phyloP scores from a whole-genome alignment of 1,284 basidiomycete species.

The Pseudozyma pruni region DNA sequence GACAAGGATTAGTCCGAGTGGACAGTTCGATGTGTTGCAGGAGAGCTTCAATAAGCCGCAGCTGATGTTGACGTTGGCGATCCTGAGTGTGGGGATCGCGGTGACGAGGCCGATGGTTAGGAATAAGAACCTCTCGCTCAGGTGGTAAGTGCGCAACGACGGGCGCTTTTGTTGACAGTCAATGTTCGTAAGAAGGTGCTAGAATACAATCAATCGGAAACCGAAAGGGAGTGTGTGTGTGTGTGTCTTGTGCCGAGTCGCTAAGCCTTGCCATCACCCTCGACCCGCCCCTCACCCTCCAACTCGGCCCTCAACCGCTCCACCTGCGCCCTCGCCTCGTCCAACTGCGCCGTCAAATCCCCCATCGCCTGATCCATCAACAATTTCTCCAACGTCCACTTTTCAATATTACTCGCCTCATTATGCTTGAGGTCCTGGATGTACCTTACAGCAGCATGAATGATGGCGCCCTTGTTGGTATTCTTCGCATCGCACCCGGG shows the following conservation, averaged over 20 bases:
- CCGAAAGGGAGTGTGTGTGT: background rate
- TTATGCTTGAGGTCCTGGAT: conserved; percentile 90
- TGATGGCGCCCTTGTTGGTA: conserved; percentile 81
- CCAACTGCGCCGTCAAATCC: conserved; percentile 63
- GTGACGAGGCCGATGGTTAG: conserved; percentile 71
- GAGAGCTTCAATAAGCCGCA: conserved; percentile 87
- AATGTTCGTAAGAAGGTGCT: background rate
- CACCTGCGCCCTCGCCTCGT: conserved; percentile 50
- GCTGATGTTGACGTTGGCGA: conserved; percentile 83
- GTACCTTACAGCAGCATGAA: conserved; percentile 83
- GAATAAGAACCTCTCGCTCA: conserved; percentile 21
- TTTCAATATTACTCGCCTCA: conserved; percentile 86
- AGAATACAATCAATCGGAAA: conserved; percentile 1
- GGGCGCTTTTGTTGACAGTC: too few species aligned
- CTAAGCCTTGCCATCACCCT: background rate
- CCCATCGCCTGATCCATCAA: conserved; percentile 81
- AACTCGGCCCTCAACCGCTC: conserved; percentile 57
- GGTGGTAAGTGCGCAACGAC: conserved; percentile 20
- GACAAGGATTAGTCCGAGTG: conserved; percentile 83
- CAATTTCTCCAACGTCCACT: conserved; percentile 90
- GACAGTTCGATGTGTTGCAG: conserved; percentile 86
- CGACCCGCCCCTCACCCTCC: conserved; percentile 5
- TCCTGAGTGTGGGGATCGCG: conserved; percentile 78
- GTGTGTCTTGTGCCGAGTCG: background rate
- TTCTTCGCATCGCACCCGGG: conserved; percentile 82